Evolutionary conservation across 495 filamentous ascomycete genomes (phyloP).

Genomic region (Aspergillus asperescens): DNA sequence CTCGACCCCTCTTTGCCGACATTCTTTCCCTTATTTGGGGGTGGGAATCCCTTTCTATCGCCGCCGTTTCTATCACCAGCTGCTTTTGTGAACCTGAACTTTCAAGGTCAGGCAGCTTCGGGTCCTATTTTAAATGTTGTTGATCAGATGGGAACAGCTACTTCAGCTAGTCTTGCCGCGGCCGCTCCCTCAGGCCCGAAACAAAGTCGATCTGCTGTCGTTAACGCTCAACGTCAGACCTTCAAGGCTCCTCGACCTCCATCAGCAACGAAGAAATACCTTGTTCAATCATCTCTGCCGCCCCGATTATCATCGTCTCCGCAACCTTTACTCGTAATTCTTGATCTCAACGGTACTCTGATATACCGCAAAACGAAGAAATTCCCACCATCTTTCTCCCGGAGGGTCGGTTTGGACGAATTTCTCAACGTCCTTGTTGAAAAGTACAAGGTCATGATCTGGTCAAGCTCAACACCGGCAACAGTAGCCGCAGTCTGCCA

Average conservation of each 20-base stretch:
- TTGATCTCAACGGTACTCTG: slow-evolving; percentile 92
- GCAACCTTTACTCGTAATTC: slow-evolving; percentile 64
- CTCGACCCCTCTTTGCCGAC: slow-evolving; percentile 11
- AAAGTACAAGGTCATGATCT: slow-evolving; percentile 75
- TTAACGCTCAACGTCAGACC: not conserved
- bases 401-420: slow-evolving; percentile 53
- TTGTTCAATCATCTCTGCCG: slow-evolving; percentile 33
- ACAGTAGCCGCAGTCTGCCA: slow-evolving; percentile 59
- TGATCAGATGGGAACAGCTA: slow-evolving; percentile 4
- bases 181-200: too few relatives aligned
- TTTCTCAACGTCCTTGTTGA: slow-evolving; percentile 66
- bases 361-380: slow-evolving; percentile 57
- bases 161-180: not conserved
- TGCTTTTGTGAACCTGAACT: slow-evolving; percentile 5
- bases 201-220: not conserved
- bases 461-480: slow-evolving; percentile 72
- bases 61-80: slow-evolving; percentile 2
- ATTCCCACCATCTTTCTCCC: slow-evolving; percentile 47
- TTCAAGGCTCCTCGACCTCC: slow-evolving; percentile 26
- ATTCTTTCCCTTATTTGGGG: slow-evolving; percentile 18
- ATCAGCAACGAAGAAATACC: slow-evolving; percentile 37
- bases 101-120: slow-evolving; percentile 1
- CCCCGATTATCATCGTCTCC: slow-evolving; percentile 25
- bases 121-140: slow-evolving; percentile 9
- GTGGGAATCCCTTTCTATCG: slow-evolving; percentile 3